A percentile compares a stretch with the other conserved stretches of the same genome.
Evolutionary conservation across 2,329 filamentous ascomycete genomes (phyloP).

Genomic region (Lecanicillium sp.): DNA sequence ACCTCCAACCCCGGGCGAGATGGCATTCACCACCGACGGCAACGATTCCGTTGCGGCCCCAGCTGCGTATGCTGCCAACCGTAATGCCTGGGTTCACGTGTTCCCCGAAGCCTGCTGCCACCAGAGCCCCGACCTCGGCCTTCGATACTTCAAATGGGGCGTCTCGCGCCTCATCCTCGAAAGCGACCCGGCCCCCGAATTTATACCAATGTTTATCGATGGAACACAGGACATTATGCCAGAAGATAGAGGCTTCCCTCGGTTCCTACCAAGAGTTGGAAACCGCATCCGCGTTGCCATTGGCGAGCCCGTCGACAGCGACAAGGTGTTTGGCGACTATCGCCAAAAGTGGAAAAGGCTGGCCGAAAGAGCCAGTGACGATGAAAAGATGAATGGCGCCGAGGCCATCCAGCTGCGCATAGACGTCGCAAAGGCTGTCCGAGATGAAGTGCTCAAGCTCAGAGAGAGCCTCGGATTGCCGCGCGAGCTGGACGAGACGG

Average conservation of each 20-base stretch:
- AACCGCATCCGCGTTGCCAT: constrained; percentile 68
- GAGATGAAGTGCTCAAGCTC: constrained; percentile 74
- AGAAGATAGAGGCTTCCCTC: constrained; percentile 70
- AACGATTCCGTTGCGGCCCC: constrained; percentile 62
- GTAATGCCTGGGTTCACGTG: constrained; percentile 82
- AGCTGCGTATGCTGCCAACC: constrained; percentile 60
- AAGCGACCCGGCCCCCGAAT: constrained; percentile 74
- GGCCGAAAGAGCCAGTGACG: constrained; percentile 38
- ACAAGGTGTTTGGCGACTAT: constrained; percentile 70
- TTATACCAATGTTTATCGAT: constrained; percentile 92
- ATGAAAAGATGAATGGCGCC: constrained; percentile 32
- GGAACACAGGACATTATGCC: constrained; percentile 85
- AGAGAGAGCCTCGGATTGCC: constrained; percentile 63
- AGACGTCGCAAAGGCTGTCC: constrained; percentile 71
- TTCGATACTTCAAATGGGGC: constrained; percentile 99
- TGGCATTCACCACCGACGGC: constrained; percentile 59
- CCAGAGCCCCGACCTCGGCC: constrained; percentile 67
- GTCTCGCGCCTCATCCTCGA: constrained; percentile 87
- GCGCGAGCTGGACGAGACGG: constrained; percentile 69
- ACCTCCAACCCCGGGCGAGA: constrained; percentile 41
- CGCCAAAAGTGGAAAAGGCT: constrained; percentile 67
- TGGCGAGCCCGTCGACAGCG: constrained; percentile 68
- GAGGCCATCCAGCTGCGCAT: constrained; percentile 67
- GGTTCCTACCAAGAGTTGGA: constrained; percentile 69
- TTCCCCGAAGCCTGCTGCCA: constrained; percentile 95